Evolutionary conservation across 768 basidiomycete genomes (phyloP).

Genomic region (Mycena pura): DNA sequence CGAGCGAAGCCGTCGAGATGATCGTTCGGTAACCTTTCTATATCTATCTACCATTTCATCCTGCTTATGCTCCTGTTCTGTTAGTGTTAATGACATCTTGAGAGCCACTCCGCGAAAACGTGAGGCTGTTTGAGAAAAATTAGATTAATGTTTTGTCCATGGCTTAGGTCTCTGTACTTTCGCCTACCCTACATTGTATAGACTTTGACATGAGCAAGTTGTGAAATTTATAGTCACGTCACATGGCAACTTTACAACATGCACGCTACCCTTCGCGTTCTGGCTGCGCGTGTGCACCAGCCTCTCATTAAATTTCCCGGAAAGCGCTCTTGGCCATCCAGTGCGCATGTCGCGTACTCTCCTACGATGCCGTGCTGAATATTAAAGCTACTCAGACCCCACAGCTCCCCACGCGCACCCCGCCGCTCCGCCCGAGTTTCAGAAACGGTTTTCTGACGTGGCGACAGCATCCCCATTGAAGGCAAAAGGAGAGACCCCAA

Average conservation of each 20-base stretch:
- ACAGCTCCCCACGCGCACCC: constrained; percentile 69
- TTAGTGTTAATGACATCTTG: constrained; percentile 91
- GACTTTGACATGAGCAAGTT: too few relatives aligned
- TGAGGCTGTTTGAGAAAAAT: constrained; percentile 66
- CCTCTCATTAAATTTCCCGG: constrained; percentile 72
- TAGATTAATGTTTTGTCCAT: background rate
- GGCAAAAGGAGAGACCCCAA: constrained; percentile 2
- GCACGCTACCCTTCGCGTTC: constrained; percentile 42
- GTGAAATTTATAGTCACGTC: too few relatives aligned
- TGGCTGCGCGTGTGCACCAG: constrained; percentile 53
- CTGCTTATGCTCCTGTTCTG: constrained; percentile 16
- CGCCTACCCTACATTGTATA: too few relatives aligned
- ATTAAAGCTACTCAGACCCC: constrained; percentile 40
- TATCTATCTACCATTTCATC: background rate
- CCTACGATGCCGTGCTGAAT: background rate
- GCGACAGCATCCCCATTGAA: constrained; percentile 30
- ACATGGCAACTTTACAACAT: too few relatives aligned
- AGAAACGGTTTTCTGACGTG: constrained; percentile 52
- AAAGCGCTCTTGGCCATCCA: constrained; percentile 56
- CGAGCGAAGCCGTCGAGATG: constrained; percentile 98
- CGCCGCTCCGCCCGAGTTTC: constrained; percentile 67
- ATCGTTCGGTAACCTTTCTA: constrained; percentile 76
- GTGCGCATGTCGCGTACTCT: constrained; percentile 41
- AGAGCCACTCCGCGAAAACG: constrained; percentile 84
- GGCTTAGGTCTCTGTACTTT: background rate